phyloP scores from a whole-genome alignment of 805 yeast species.

The Hanseniaspora thailandica region DNA sequence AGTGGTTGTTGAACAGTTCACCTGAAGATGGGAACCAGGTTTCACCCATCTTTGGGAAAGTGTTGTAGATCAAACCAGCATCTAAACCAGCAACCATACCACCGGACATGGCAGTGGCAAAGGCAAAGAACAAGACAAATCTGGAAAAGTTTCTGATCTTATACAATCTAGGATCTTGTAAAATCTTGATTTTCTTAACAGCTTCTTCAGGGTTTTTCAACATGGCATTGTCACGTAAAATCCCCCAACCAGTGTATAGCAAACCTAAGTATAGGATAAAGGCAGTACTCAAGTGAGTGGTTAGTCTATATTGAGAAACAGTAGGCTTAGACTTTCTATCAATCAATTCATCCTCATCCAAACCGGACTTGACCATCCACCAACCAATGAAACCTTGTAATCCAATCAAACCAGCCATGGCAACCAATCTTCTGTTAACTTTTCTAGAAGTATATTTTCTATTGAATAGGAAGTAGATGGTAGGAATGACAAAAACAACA shows the following conservation, averaged over 20 bases:
- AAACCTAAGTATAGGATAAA: constrained; percentile 77
- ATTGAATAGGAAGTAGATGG: constrained; percentile 57
- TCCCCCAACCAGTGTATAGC: constrained; percentile 79
- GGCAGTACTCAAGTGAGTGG: constrained; percentile 90
- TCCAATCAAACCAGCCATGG: constrained; percentile 68
- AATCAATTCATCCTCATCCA: constrained; percentile 64
- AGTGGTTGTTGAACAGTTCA: constrained; percentile 69
- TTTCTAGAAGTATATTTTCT: constrained; percentile 54
- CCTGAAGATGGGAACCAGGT: constrained; percentile 57
- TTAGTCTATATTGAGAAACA: constrained; percentile 86
- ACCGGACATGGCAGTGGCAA: constrained; percentile 90
- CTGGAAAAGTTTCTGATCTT: constrained; percentile 45
- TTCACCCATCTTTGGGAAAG: constrained; percentile 95
- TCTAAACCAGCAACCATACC: constrained; percentile 97
- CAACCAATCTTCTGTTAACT: constrained; percentile 55
- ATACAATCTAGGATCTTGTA: constrained; percentile 50
- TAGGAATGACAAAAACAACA: constrained; percentile 68
- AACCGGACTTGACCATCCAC: constrained; percentile 99
- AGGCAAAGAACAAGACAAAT: constrained; percentile 57
- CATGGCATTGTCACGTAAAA: constrained; percentile 63
- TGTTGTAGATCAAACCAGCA: constrained; percentile 91
- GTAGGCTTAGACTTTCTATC: constrained; percentile 91
- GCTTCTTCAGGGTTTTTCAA: constrained; percentile 53
- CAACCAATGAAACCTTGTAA: constrained; percentile 94
- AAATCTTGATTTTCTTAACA: constrained; percentile 39